These are phyloP conservation scores for Sugiyamaella neomexicana DNA, from an alignment of 1,139 yeast species.

Conservation along the genomic window DNA sequence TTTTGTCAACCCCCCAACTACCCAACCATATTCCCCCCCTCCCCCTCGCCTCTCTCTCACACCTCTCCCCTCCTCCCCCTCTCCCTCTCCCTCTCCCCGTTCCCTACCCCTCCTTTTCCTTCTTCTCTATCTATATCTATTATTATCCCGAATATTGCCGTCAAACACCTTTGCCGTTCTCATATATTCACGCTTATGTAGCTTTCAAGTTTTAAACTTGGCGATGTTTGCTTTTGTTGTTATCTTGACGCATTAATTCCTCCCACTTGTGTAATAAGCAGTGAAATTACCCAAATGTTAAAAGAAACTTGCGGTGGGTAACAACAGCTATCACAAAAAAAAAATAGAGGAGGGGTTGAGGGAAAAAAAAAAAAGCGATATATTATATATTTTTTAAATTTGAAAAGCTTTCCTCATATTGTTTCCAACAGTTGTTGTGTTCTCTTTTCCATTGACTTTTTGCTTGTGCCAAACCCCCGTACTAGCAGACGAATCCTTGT, in stretches of 20 bases:
- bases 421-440: too few species aligned
- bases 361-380: not conserved
- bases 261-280: conserved; percentile 9
- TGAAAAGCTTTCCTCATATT: too few species aligned
- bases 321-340: not conserved
- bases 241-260: conserved; percentile 15
- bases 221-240: conserved; percentile 6
- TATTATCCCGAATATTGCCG: conserved; percentile 4
- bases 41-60: too few species aligned
- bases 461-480: not conserved
- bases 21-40: not conserved
- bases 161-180: not conserved
- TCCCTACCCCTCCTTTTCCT: not conserved
- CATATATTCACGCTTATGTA: conserved; percentile 7
- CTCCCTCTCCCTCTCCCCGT: not conserved
- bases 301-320: not conserved
- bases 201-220: conserved; percentile 1
- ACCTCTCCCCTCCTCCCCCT: not conserved
- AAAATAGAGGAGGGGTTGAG: conserved; percentile 1
- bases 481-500: too few species aligned
- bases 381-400: not conserved
- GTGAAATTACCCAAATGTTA: conserved; percentile 11
- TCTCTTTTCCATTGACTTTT: not conserved
- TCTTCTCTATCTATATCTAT: not conserved
- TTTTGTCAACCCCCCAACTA: not conserved